Base-by-base conservation (phyloP, 2,329 filamentous ascomycete genomes). In the Paramyrothecium roridum region DNA sequence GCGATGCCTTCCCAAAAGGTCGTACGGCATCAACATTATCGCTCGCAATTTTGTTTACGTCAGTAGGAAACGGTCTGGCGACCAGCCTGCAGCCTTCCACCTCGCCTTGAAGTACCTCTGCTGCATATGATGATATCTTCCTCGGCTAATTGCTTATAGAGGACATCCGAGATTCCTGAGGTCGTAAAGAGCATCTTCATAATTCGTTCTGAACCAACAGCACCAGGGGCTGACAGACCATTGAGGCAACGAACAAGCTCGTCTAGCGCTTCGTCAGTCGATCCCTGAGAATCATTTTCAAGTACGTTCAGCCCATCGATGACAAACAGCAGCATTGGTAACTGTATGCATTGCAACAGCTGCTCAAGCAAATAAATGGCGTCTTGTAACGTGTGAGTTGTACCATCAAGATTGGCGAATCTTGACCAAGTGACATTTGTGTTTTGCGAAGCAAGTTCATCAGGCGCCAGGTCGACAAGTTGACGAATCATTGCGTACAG, bases 401-500 rank as follows among this genome's bases (percentile, higher is more conserved):
- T 50, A 21, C 48, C 48, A 17, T 50, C 48, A 12, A 50, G 48
- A 6, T 16, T 20, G 13, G 2, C 4, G 19, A 50, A 8, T 10
- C 8, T 23, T 17, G 26, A 17, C 16, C 17, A n/a, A 11, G 30
- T n/a, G 19, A 50, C 10, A 8, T 26, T 19, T 17, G 48, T 22
- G 16, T 22, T 23, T n/a, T 22, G 16, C 16, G 48, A 16, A 12
- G 48, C 22, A 22, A 50, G 10, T 3, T 54, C 40, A 3, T 51
- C 22, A 16, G 58, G 59, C 8, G 59, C 23, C 3, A 60, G 26
- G 21, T 60, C 52, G 34, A 59, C 20, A 17, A 59, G 23, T 47
- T 60, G 59, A n/a, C 57, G 53, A 10, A 59, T 59, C 53, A 60
- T 48, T 6, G 55, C 37, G 23, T 56, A 59, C 1, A 59, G 49